These are phyloP conservation scores for Termitomyces sp. DNA, from an alignment of 768 basidiomycete species.

Conservation along the genomic window DNA sequence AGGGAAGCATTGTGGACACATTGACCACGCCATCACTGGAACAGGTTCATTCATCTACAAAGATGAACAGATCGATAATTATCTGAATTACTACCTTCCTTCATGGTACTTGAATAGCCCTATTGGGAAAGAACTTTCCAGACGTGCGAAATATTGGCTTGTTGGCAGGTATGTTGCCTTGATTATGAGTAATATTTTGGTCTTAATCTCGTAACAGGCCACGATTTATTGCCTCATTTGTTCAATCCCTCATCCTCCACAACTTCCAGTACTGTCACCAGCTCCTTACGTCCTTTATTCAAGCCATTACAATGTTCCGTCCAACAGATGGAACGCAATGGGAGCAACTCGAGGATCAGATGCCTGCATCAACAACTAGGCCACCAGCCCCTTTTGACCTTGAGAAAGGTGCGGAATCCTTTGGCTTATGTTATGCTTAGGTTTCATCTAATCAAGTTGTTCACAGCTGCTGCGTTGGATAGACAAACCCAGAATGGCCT, in stretches of 20 bases:
- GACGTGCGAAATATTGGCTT: slow-evolving; percentile 1
- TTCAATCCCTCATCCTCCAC: neutral
- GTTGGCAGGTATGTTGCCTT: neutral
- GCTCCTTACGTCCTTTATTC: neutral
- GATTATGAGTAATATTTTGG: neutral
- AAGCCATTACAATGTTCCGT: neutral
- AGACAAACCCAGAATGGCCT: too few species aligned
- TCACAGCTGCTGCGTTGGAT: neutral
- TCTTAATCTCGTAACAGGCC: neutral
- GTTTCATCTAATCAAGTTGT: neutral
- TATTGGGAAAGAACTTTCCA: neutral
- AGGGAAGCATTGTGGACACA: neutral
- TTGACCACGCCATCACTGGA: neutral
- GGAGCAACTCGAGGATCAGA: neutral
- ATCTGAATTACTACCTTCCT: neutral
- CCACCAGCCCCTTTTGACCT: neutral
- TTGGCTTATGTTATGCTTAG: neutral
- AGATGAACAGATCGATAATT: neutral
- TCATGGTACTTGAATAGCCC: neutral
- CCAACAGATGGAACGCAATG: neutral
- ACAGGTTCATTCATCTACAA: neutral
- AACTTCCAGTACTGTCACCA: neutral
- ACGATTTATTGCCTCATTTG: neutral
- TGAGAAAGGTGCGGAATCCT: neutral
- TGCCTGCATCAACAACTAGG: neutral